Base-by-base conservation (phyloP, 2,329 filamentous ascomycete species). In the Trichoderma gracile region DNA sequence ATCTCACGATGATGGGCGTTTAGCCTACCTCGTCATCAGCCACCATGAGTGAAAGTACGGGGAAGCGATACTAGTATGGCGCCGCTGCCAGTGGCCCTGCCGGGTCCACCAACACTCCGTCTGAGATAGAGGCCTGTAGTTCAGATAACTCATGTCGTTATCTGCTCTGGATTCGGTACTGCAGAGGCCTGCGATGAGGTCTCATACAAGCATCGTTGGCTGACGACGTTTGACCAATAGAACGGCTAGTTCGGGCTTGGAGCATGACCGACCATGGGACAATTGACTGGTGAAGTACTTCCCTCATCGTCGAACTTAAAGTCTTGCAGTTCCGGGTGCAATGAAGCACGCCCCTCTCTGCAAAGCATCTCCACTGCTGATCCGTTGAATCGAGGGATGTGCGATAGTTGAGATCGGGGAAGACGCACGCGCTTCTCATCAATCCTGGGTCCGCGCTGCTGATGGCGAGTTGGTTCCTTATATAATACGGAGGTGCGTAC, bases 1-100 rank as follows among this genome's bases (percentile, higher is more conserved):
- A 46, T 47, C 27, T 58, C n/a, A 47, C 42, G 45, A 46, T 45
- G n/a, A 61, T 53, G 47, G 17, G 46, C 46, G 46, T 49, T 38
- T 27, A 30, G 7, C 30, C 30, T 10, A 30, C 30, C 56, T 59
- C 14, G 45, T 59, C 40, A 52, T 52, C 47, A 33, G 46, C 57
- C 57, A 45, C 47, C 7, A 30, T 61, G 10, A 5, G n/a, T n/a
- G 3, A 2, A 38, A 14, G 2, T 61, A 23, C 38, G 52, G 17
- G 33, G 23, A 52, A 23, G 57, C n/a, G 58, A 52, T 60, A 27
- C 27, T 4, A 25, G 52, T 23, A 27, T 33, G 12, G 33, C 47
- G 57, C 38, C 38, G 30, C 47, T 61, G 30, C 23, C 21, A 30
- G 5, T 27, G 38, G 47, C 49, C 58, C 12, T 19, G 55, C 38